Base-by-base conservation (phyloP, 345 rosid species). In the Syzygium aqueum region DNA sequence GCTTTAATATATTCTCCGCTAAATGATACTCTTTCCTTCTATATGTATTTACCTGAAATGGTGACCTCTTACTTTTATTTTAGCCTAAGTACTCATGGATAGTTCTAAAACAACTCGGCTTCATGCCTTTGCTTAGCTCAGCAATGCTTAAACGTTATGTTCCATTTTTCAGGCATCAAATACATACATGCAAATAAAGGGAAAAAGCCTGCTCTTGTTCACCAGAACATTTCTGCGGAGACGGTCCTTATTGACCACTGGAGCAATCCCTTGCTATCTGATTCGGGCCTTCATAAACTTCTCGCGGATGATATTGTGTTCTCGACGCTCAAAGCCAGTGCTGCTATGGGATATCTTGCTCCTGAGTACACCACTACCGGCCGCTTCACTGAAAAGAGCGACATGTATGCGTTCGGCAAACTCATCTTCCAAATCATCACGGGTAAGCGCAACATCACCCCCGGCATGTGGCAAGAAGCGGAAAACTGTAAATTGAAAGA, bases 261-360 rank as follows among this genome's bases (percentile, higher is more conserved):
- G 91, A 93, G 84, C 51, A 96, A 94, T 86, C 98, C 99, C 6
- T 87, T 92, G 86, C 95, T 97, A 57, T 94, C 94, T 4, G 96
- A 94, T 90, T 95, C 99, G 0, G 99, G 98, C 88, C 93, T 97
- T 87, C 98, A 95, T 92, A 95, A 94, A 89, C 98, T 97, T 84
- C 96, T 96, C 54, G 96, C 98, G 2, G 97, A 97, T 82, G 99
- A 97, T 61, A 90, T 96, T 0, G 93, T 97, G 51, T 97, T 95
- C 96, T 97, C 99, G 13, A 93, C 88, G 85, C 98, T 97, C 56
- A 97, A 97, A 92, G 98, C 96, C 57, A 95, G 97, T 89, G 99
- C 99, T 84, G 99, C 99, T 77, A 96, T 95, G 98, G 99, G 99
- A 88, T 97, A 97, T 92, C 93, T 97, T 85, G 98, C 98, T 87